phyloP scores from a whole-genome alignment of 163 green algal genomes.

The Scenedesmus sp. region DNA sequence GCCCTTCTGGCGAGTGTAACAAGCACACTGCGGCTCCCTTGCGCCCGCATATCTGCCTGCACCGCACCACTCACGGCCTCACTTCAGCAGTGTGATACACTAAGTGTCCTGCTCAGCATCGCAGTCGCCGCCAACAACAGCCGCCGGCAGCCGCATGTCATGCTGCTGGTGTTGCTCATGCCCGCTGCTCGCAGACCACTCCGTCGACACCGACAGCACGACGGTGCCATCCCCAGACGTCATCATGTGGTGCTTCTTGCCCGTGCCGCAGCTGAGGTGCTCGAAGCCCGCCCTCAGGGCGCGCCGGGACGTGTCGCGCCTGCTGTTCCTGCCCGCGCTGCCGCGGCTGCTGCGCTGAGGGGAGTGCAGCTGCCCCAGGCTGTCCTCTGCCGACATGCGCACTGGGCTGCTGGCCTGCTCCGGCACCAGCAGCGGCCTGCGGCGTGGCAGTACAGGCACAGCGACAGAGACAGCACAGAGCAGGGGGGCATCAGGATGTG shows the following conservation, averaged over 20 bases:
- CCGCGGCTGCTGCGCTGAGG: neutral
- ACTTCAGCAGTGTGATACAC: neutral
- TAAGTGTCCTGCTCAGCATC: conserved; percentile 2
- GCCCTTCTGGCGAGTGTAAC: neutral
- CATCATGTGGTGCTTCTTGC: conserved; percentile 29
- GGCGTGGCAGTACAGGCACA: neutral
- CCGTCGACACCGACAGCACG: conserved; percentile 27
- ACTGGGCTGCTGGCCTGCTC: conserved; percentile 49
- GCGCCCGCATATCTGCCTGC: neutral
- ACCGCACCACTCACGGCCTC: neutral
- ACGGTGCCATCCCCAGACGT: conserved; percentile 29
- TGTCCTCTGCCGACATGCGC: conserved; percentile 23
- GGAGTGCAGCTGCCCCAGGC: conserved; percentile 12
- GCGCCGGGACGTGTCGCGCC: neutral
- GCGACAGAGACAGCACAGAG: neutral
- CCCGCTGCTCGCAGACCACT: conserved; percentile 9
- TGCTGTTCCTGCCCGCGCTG: conserved; percentile 1
- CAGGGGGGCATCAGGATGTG: neutral
- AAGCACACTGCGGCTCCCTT: neutral
- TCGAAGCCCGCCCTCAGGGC: conserved; percentile 22
- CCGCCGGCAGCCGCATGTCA: conserved; percentile 30
- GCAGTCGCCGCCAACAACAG: conserved; percentile 20
- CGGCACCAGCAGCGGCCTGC: conserved; percentile 25
- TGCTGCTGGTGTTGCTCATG: conserved; percentile 7
- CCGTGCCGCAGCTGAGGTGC: conserved; percentile 1